A percentile compares a stretch with the other conserved stretches of the same genome.
These are phyloP conservation scores for Candida broadrunensis DNA, from an alignment of 805 yeast genomes.

Conservation along the genomic window DNA sequence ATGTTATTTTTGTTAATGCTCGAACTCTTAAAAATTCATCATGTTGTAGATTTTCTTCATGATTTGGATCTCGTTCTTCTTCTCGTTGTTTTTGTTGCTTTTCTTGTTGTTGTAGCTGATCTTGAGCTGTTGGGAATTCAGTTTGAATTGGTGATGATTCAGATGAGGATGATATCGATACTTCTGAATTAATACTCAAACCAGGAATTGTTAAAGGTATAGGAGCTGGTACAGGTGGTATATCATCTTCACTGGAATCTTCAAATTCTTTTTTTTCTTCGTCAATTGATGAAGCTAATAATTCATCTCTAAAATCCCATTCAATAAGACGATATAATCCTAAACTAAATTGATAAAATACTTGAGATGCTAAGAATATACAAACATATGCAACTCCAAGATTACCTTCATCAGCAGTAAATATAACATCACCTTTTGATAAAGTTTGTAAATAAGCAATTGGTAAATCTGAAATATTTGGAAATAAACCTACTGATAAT, in stretches of 20 bases:
- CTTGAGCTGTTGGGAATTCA: background rate
- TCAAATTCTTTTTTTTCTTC: conserved; percentile 11
- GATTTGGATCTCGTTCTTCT: no score
- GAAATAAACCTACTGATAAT: conserved; percentile 68
- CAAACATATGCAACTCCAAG: conserved; percentile 83
- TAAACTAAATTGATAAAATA: conserved; percentile 66
- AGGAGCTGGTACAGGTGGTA: background rate
- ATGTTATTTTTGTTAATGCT: conserved; percentile 5
- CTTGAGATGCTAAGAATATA: conserved; percentile 68
- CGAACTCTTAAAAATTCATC: conserved; percentile 15
- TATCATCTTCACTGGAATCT: background rate
- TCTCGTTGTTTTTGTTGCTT: conserved; percentile 12
- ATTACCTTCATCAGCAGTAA: conserved; percentile 57
- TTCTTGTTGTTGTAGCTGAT: background rate
- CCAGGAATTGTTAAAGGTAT: background rate
- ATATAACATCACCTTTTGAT: conserved; percentile 54
- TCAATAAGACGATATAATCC: conserved; percentile 73
- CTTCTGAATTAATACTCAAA: background rate
- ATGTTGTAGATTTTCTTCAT: conserved; percentile 13
- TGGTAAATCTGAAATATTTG: conserved; percentile 80
- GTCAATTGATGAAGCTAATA: conserved; percentile 8
- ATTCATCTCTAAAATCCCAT: conserved; percentile 57
- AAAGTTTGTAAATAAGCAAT: conserved; percentile 78
- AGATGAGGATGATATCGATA: background rate
- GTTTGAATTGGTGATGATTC: background rate